Evolutionary conservation across 202 grass and related monocot species (phyloP).

Genomic region (Schoenoplectus tabernaemontani): DNA sequence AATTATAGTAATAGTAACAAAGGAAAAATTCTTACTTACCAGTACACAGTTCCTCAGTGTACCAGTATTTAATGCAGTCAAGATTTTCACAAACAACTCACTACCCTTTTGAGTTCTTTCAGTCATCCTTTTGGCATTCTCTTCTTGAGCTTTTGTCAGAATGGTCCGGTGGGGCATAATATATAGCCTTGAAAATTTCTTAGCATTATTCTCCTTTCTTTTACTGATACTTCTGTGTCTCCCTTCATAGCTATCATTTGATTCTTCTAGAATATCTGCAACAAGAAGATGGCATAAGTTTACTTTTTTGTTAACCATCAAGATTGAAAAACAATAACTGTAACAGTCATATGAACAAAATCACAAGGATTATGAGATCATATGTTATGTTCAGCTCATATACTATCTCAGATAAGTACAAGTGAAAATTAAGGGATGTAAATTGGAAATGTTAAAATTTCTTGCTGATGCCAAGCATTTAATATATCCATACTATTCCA

Average conservation of each 20-base stretch:
- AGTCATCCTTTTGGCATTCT: background rate
- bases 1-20: background rate
- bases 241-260: background rate
- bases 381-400: background rate
- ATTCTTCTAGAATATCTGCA: background rate
- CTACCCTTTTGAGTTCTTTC: background rate
- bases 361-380: too few species aligned
- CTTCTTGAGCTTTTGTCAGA: background rate
- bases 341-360: background rate
- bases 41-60: background rate
- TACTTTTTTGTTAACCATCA: background rate
- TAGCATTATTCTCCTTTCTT: background rate
- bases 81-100: background rate
- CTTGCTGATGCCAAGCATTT: background rate
- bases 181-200: background rate
- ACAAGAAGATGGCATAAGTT: background rate
- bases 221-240: background rate
- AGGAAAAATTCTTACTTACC: background rate
- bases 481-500: background rate
- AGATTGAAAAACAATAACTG: background rate
- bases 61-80: background rate
- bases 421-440: background rate
- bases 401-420: background rate
- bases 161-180: background rate
- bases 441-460: background rate